Base-by-base conservation (phyloP, 2,329 filamentous ascomycete genomes). In the Gremmenia infestans region DNA sequence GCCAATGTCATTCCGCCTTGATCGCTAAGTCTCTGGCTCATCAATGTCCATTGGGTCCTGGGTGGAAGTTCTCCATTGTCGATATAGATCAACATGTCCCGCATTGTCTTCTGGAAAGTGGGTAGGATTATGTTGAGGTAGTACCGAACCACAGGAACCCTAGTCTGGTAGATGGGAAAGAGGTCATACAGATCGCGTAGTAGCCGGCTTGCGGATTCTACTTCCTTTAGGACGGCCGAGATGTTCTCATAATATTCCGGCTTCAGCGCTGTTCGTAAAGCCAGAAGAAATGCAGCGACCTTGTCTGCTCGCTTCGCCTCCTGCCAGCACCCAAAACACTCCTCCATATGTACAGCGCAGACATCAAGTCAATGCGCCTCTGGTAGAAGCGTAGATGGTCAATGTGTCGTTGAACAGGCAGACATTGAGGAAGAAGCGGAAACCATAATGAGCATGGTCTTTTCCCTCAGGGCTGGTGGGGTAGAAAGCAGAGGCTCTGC, bases 121-220 rank as follows among this genome's bases (percentile, higher is more conserved):
- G 82, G 82, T 2, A 86, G 71, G 15, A 84, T 62, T 55, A 83
- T 72, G 55, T 80, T 76, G 48, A 86, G 74, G 63, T 84, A 78
- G 63, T 81, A 76, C 36, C 80, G 67, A 25, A 84, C 73, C 15
- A 80, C 68, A 0, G 76, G 74, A 6, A 83, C 72, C 17, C 80
- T 76, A 23, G 72, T 66, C 51, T 74, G 68, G 63, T 84, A 76
- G 25, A 81, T 69, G 50, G 80, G 78, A 23, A 79, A 78, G 39
- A 77, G 73, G 57, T 84, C 80, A 47, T 78, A 78, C 15, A 86
- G 70, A 52, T 81, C 77, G 42, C 79, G 76, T 8, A 86, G 76
- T 15, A 78, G 67, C 37, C 72, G 70, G 53, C 73, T 72, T 4
- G 76, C 74, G 5, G 60, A 56, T 45, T 68, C 63, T 52, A 70